Base-by-base conservation (phyloP, 163 green algal genomes). In the Chloromonas sp. region DNA sequence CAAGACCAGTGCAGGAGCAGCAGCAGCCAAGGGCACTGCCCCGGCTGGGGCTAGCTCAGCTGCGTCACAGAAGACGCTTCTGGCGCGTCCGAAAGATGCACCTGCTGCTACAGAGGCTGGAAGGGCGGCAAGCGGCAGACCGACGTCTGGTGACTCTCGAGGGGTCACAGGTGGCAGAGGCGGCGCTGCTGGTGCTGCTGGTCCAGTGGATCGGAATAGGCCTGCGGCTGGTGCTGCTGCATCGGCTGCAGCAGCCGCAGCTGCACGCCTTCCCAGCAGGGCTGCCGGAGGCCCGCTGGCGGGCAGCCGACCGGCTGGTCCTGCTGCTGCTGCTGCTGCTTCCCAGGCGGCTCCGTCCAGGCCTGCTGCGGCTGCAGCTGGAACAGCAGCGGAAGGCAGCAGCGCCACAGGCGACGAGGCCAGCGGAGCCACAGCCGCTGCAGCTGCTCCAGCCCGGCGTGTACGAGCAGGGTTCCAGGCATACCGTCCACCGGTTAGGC, bases 381-480 rank as follows among this genome's bases (percentile, higher is more conserved):
- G 60, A 71, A 11, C 59, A 70, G 2, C 58, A 71, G 79, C 60
- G 2, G 58, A 71, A 70, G 79, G 71, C 3, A 5, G 8, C 79
- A 71, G 58, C 59, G 5, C 14, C 8, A 15, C 14, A 2, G 71
- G 71, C 71, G 2, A 2, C 58, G 71, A n/a, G 2, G 71, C 3
- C 8, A n/a, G 3, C 1, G 71, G 8, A 2, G 71, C 57, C 71
- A n/a, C 57, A 60, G 71, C 14, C 14, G 58, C 57, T 14, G 71
- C 8, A 76, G 66, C 14, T 36, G 36, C 5, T 5, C 66, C 66
- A 11, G 5, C 66, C 57, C 60, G 61, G 5, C 60, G 60, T 14
- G 82, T 89, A 0, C 86, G 86, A 2, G 80, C 83, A 2, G 86
- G 86, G 61, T 89, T 89, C 74, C 83, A 87, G 79, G 83, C 85